These are phyloP conservation scores for Niveomyces coronatus DNA, from an alignment of 2,329 filamentous ascomycete species.

Conservation along the genomic window DNA sequence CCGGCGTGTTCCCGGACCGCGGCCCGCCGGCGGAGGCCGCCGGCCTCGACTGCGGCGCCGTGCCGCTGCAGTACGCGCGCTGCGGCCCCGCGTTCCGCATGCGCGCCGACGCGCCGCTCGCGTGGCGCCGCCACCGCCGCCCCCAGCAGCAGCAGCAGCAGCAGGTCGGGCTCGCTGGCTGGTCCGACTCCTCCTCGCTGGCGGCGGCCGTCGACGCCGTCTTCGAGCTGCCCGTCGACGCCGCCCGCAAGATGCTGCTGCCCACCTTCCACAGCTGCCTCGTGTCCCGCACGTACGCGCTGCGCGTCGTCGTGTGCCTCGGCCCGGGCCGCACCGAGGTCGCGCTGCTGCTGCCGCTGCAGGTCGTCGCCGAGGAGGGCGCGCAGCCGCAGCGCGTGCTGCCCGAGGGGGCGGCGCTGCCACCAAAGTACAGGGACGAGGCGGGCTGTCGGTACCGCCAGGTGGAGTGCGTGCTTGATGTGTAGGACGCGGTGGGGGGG, in stretches of 20 bases:
- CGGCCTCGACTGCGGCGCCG: constrained; percentile 1
- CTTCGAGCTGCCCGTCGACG: background rate
- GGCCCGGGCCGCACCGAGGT: background rate
- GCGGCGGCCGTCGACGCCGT: background rate
- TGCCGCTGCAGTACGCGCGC: background rate
- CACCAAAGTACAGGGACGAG: background rate
- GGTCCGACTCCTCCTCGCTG: too few relatives aligned
- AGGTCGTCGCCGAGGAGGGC: background rate
- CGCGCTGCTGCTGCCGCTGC: constrained; percentile 1
- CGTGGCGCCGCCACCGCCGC: too few relatives aligned
- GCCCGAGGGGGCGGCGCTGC: background rate
- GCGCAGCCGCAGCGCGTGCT: background rate
- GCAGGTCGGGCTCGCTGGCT: too few relatives aligned
- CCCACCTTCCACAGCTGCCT: constrained; percentile 6
- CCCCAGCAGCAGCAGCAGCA: too few relatives aligned
- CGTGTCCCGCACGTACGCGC: constrained; percentile 4
- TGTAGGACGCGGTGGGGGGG: background rate
- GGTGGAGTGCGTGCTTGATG: background rate
- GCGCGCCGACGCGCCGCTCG: background rate
- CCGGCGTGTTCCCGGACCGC: constrained; percentile 4
- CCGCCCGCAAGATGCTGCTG: background rate
- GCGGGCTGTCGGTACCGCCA: background rate
- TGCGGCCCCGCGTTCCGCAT: background rate
- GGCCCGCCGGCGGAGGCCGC: background rate
- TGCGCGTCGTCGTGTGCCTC: background rate